Base-by-base conservation (phyloP, 495 filamentous ascomycete species). In the Podospora fimiseda region DNA sequence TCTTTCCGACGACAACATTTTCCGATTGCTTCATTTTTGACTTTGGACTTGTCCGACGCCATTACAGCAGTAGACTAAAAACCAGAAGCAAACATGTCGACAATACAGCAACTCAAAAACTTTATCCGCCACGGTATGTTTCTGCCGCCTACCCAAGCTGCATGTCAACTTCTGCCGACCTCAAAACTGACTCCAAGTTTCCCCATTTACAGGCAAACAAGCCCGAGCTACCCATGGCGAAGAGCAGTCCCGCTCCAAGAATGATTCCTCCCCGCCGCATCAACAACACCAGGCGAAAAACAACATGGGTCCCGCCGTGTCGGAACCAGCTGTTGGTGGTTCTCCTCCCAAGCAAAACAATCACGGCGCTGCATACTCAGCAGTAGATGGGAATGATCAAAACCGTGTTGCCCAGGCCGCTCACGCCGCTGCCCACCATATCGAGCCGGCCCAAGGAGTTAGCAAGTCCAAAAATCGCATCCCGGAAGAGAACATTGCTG, bases 41-140 rank as follows among this genome's bases (percentile, higher is more conserved):
- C n/a, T n/a, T n/a, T n/a, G n/a, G n/a, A n/a, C n/a, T n/a, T n/a
- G n/a, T n/a, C n/a, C 21, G 27, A 41, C 45, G 30, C 27, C 27
- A 33, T 33, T 33, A 33, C 27, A 33, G 27, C 27, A 33, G 11
- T 11, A 33, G 5, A 33, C 5, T 33, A 33, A 5, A 33, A 3
- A 18, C 46, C 14, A 38, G 15, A 36, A 30, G 53, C 50, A 60
- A 74, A 50, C 53, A 89, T 89, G 85, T 86, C 85, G 63, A 89
- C 88, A 48, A 89, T 92, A 74, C 74, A 78, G 46, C 74, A 76
- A 57, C 62, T 98, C 51, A 96, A 98, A 73, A 98, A 96, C 71
- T 92, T 98, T 71, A 94, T 98, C 73, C 89, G 93, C 52, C 93
- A 96, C 75, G 92, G 90, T 80, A 70, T 48, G 73, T n/a, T n/a